Evolutionary conservation across 2,329 filamentous ascomycete species (phyloP).

Genomic region (Elsinoe australis): DNA sequence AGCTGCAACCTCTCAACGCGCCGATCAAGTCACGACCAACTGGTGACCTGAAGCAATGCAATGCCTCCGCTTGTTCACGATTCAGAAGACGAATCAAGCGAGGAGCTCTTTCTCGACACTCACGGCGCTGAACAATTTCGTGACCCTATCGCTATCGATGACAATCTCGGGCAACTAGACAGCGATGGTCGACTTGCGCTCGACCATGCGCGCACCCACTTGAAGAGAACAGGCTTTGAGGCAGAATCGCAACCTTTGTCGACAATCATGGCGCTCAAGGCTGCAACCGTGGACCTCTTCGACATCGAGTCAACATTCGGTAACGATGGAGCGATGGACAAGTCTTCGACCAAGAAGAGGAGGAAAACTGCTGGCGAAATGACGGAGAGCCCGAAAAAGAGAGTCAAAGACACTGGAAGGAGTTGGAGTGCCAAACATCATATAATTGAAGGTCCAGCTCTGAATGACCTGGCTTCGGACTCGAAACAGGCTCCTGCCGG

Average conservation of each 20-base stretch:
- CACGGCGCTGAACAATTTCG: too few relatives aligned
- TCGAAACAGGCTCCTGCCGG: neutral
- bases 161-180: neutral
- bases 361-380: slow-evolving; percentile 2
- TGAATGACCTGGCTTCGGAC: neutral
- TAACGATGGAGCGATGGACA: neutral
- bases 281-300: slow-evolving; percentile 6
- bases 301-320: slow-evolving; percentile 8
- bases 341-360: neutral
- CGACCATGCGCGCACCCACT: neutral
- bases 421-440: neutral
- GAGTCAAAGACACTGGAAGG: neutral
- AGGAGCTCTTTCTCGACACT: neutral
- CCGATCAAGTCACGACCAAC: neutral
- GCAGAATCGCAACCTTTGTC: neutral
- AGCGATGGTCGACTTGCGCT: neutral
- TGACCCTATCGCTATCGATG: neutral
- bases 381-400: slow-evolving; percentile 4
- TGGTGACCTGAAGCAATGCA: neutral
- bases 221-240: neutral
- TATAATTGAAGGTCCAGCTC: neutral
- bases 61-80: slow-evolving; percentile 2
- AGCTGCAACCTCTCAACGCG: slow-evolving; percentile 9
- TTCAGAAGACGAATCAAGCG: slow-evolving; percentile 3
- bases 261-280: neutral